Conservation (phyloP, 805 yeast genomes). For the Saccharomycopsis sp. region DNA sequence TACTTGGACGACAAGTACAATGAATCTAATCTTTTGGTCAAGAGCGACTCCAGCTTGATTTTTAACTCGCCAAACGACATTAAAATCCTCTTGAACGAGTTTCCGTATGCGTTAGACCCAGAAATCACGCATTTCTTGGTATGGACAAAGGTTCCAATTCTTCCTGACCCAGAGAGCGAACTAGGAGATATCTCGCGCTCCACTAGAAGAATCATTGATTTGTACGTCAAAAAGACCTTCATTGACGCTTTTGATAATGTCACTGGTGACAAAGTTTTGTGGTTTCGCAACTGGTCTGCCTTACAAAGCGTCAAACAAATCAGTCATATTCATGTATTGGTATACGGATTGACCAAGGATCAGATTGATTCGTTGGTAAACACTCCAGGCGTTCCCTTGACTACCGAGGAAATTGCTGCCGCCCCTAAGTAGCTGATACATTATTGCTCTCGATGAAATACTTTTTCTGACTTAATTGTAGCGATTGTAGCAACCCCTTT, state of each 20-base stretch:
- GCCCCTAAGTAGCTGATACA: neutral
- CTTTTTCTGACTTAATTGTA: conserved; percentile 37
- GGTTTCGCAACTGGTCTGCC: conserved; percentile 71
- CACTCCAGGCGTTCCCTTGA: neutral
- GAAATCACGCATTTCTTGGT: conserved; percentile 52
- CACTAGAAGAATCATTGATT: conserved; percentile 37
- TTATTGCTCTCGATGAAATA: conserved; percentile 7
- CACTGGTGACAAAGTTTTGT: conserved; percentile 36
- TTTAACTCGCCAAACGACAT: conserved; percentile 38
- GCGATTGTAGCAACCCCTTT: conserved; percentile 33
- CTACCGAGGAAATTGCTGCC: neutral
- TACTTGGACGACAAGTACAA: conserved; percentile 1
- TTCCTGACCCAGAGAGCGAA: conserved; percentile 41
- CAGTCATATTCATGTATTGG: conserved; percentile 64
- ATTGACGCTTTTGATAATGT: conserved; percentile 35
- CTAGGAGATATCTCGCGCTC: conserved; percentile 45
- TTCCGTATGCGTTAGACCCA: conserved; percentile 55
- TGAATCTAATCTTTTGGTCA: neutral
- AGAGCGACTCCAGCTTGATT: conserved; percentile 27
- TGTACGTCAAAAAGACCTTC: conserved; percentile 43
- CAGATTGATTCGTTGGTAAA: conserved; percentile 12
- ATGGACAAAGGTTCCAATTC: conserved; percentile 58
- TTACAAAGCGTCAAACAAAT: conserved; percentile 61
- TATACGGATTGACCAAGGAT: conserved; percentile 35
- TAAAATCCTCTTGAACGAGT: conserved; percentile 47